Evolutionary conservation across 306 rosid genomes (phyloP).

Genomic region (Castanea sativa): DNA sequence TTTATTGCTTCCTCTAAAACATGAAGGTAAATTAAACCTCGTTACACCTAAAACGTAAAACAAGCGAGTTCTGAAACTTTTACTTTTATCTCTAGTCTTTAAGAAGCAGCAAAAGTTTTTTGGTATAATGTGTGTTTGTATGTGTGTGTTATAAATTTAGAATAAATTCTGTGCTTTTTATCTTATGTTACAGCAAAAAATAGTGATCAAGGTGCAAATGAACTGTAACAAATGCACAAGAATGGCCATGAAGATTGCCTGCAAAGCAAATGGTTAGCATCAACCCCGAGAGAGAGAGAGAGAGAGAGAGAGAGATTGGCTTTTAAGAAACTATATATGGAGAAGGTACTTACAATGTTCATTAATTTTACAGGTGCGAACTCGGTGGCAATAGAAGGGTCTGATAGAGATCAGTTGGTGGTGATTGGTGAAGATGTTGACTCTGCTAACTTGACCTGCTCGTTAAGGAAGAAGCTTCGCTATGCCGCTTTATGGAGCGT

Average conservation of each 20-base stretch:
- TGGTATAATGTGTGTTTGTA: too few relatives aligned
- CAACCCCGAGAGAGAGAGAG: too few relatives aligned
- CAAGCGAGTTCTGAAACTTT: too few relatives aligned
- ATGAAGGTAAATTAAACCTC: too few relatives aligned
- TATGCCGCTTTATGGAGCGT: background rate
- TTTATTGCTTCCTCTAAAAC: too few relatives aligned
- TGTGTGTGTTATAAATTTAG: too few relatives aligned
- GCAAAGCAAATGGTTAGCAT: conserved; percentile 6
- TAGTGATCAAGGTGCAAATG: conserved; percentile 20
- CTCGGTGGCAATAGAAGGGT: conserved; percentile 35
- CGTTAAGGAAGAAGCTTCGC: conserved; percentile 9
- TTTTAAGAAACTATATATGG: too few relatives aligned
- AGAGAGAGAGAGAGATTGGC: too few relatives aligned
- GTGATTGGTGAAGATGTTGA: conserved; percentile 26
- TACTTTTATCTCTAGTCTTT: too few relatives aligned
- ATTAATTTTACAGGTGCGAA: conserved; percentile 16
- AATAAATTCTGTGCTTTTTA: background rate
- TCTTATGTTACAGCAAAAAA: conserved; percentile 29
- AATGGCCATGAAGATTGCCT: conserved; percentile 40
- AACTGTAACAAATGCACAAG: conserved; percentile 28
- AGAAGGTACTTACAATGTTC: background rate
- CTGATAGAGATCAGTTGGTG: conserved; percentile 22
- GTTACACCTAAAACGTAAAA: too few relatives aligned
- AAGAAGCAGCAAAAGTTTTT: too few relatives aligned
- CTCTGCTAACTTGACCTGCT: conserved; percentile 9